Evolutionary conservation across 345 rosid species (phyloP).

Genomic region (Rhodamnia rubescens): DNA sequence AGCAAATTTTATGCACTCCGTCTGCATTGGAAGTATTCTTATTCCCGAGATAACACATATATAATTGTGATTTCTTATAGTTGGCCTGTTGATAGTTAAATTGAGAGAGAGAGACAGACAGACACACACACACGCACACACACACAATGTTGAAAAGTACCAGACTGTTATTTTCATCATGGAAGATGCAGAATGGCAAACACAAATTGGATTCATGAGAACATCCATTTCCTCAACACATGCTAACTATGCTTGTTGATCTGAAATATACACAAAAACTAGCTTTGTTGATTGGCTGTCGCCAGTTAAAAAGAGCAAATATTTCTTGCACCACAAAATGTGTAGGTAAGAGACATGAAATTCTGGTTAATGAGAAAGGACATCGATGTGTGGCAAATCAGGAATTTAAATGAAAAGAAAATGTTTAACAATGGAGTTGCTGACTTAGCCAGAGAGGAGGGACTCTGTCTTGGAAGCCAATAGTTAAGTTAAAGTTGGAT

Average conservation of each 20-base stretch:
- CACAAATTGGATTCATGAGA: background rate
- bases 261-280: background rate
- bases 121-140: background rate
- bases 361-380: background rate
- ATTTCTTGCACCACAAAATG: background rate
- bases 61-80: background rate
- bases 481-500: background rate
- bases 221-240: background rate
- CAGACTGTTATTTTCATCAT: background rate
- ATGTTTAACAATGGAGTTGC: background rate
- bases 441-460: background rate
- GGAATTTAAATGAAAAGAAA: background rate
- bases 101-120: background rate
- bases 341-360: background rate
- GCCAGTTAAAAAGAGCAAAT: background rate
- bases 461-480: background rate
- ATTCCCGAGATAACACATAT: background rate
- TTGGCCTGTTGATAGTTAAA: background rate
- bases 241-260: background rate
- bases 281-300: background rate
- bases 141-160: background rate
- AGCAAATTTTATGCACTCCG: background rate
- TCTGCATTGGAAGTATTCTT: background rate
- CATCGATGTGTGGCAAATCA: background rate
- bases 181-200: background rate